Conservation (phyloP, 2,329 filamentous ascomycete species). For the Sarocladiaceae sp. region DNA sequence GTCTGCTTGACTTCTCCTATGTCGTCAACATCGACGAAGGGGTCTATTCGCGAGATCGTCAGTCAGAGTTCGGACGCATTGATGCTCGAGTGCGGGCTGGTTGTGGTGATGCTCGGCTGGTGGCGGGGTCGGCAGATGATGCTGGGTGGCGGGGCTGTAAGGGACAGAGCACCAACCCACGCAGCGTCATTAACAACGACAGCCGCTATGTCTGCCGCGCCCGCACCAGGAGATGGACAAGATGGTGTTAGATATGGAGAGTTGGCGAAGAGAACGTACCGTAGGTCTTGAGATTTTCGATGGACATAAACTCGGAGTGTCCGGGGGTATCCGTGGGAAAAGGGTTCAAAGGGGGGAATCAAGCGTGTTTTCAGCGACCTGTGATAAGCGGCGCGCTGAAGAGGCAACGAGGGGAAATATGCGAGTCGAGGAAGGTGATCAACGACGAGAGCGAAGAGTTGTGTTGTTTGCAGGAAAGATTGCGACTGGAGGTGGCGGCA, state of each 20-base stretch:
- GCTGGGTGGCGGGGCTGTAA: constrained; percentile 8
- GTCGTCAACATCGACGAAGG: constrained; percentile 99
- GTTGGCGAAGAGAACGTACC: constrained; percentile 59
- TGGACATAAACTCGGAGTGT: constrained; percentile 92
- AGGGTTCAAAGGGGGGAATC: constrained; percentile 34
- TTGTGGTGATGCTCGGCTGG: background rate
- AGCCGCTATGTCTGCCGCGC: too few relatives aligned
- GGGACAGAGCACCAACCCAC: background rate
- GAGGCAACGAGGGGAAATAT: constrained; percentile 16
- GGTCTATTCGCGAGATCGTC: constrained; percentile 56
- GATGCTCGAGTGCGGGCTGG: background rate
- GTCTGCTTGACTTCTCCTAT: constrained; percentile 91
- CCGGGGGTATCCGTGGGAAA: constrained; percentile 49
- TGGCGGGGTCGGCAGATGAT: constrained; percentile 1
- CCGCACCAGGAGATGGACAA: too few relatives aligned
- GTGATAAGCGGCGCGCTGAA: constrained; percentile 33
- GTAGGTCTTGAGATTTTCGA: constrained; percentile 97
- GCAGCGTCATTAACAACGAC: too few relatives aligned
- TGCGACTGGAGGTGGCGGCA: background rate
- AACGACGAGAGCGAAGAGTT: constrained; percentile 4
- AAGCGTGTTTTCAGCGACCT: constrained; percentile 39
- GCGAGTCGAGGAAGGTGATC: constrained; percentile 9
- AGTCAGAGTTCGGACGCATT: background rate
- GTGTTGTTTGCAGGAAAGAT: background rate
- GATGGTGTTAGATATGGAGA: too few relatives aligned